Base-by-base conservation (phyloP, 2,329 filamentous ascomycete genomes). In the Grosmannia serpens region DNA sequence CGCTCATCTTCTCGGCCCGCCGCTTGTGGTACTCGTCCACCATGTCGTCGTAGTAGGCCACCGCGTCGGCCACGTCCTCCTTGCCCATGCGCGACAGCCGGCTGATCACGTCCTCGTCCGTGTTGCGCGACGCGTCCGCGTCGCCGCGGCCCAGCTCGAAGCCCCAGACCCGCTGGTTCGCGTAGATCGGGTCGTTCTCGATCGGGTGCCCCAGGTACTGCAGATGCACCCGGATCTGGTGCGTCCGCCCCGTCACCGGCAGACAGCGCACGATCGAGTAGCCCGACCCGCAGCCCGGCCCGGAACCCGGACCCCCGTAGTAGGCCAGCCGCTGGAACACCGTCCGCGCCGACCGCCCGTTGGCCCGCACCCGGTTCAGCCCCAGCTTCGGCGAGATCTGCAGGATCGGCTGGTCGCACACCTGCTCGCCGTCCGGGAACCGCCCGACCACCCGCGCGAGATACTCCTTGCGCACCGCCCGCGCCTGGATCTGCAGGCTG, bases 101-200 rank as follows among this genome's bases (percentile, higher is more conserved):
- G 24, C 85, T 85, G 70, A 99, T 91, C 65, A 99, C 87, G 68
- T 95, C 90, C 61, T 94, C 88, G 70, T 99, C 94, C 49, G 86
- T 84, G 59, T 90, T 86, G 29, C 81, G 80, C 24, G 78, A 78
- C 3, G 81, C 84, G 55, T 92, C 86, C 17, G 77, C 74, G 62
- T 86, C 83, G 58, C 80, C 76, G 57, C 73, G 81, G 20, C 89
- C 94, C 0, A 99, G 82, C 11, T 86, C 80, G 1, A 86, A 77
- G 0, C 94, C 94, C 78, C 95, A 99, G 13, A 99, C 94, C 59
- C 85, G 85, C 68, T 89, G 85, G 69, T 99, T 99, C 66, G 89
- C 91, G 71, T 99, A 99, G 65, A 99, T 97, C 9, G 94, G 94
- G 68, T 99, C 94, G 70, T 99, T 99, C 63, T 90, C 86, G 65